Evolutionary conservation across 2,329 filamentous ascomycete species (phyloP), one percentile per base, ranked within the genome.

Genomic region (Xylaria sp.): DNA sequence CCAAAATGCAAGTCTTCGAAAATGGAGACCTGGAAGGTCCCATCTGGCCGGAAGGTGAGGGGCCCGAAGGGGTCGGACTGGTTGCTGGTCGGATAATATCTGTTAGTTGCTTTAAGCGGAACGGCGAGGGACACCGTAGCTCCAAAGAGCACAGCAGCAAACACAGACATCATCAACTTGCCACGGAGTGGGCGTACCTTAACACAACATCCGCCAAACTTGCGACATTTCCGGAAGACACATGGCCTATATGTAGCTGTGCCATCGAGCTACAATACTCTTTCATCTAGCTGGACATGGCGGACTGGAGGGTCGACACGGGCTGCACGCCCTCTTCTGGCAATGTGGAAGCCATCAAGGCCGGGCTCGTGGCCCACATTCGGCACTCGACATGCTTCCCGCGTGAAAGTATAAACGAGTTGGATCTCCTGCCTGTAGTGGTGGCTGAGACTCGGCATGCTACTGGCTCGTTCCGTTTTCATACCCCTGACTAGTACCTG

Each of bases 1-100:
- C 90, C 91, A 76, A 91, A 91, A 76, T 94, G 91, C 8, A 93
- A 79, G 73, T 94, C 91, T 34, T 88, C 86, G 69, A 94, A 91
- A 13, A 93, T 84, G 1, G 88, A 81, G 39, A 88, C 80, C 61
- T 86, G 84, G 72, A 88, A 87, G 0, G 80, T 84, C 6, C 84
- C 84, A 54, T 85, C 81, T 0, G 73, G 23, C 9, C 76, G 77
- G 72, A 87, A 86, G 10, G 70, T 75, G 10, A 81, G 73, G 7
- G 78, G 77, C 0, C 69, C 73, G 12, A 73, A 72, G 23, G 67
- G 13, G 41, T 65, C 37, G 25, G 69, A 69, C 12, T 52, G 48
- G 39, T 70, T 73, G 57, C 71, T 73, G 12, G 15, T 10, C 28
- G 28, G 56, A 37, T 55, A 55, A 12, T 2, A 64, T 8, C 3